phyloP scores from a whole-genome alignment of 306 rosid species.

The Benincasa hispida region DNA sequence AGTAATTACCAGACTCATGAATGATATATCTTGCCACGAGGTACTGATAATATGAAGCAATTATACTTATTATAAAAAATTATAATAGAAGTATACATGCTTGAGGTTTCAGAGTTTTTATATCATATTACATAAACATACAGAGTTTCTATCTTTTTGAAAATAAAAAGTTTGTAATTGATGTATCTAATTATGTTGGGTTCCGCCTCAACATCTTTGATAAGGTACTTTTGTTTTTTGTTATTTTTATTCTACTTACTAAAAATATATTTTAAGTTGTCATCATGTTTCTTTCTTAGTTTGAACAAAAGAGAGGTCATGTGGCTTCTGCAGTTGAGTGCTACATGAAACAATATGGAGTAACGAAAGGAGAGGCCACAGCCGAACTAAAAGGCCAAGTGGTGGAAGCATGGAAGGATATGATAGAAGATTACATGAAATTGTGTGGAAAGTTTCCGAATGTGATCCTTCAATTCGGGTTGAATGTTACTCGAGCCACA shows the following conservation, averaged over 20 bases:
- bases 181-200: too few relatives aligned
- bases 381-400: neutral
- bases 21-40: neutral
- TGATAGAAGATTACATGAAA: neutral
- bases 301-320: neutral
- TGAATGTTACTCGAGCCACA: neutral
- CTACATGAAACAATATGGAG: neutral
- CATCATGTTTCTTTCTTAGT: neutral
- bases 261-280: neutral
- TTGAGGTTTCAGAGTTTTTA: too few relatives aligned
- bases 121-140: too few relatives aligned
- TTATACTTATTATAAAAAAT: too few relatives aligned
- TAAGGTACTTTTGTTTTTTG: too few relatives aligned
- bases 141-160: too few relatives aligned
- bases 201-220: too few relatives aligned
- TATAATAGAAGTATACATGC: too few relatives aligned
- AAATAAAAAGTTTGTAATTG: too few relatives aligned
- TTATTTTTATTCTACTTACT: too few relatives aligned
- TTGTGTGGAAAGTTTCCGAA: neutral
- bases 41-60: too few relatives aligned
- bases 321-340: neutral
- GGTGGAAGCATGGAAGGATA: neutral
- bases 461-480: neutral
- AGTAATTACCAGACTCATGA: neutral
- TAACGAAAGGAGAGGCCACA: neutral